Evolutionary conservation across 2,329 filamentous ascomycete genomes (phyloP).

Genomic region (Plectosphaerella plurivora): DNA sequence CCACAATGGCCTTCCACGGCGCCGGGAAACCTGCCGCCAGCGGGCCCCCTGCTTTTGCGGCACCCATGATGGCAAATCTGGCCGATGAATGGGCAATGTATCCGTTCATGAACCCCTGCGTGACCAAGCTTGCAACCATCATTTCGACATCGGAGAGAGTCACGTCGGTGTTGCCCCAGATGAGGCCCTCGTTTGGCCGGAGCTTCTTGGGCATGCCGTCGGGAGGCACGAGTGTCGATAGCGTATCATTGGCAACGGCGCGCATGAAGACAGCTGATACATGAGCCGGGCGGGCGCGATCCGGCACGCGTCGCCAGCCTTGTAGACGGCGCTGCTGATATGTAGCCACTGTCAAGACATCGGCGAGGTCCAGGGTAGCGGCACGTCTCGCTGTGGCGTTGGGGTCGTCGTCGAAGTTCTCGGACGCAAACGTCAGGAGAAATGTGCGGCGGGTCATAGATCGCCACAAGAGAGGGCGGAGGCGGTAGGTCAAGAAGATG

Average conservation of each 20-base stretch:
- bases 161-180: conserved; percentile 60
- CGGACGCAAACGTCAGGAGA: conserved; percentile 66
- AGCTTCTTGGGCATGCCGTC: conserved; percentile 42
- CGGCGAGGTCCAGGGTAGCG: conserved; percentile 68
- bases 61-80: conserved; percentile 78
- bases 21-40: conserved; percentile 71
- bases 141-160: conserved; percentile 68
- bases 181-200: conserved; percentile 52
- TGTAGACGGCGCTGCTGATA: conserved; percentile 63
- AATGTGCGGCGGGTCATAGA: conserved; percentile 76
- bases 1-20: conserved; percentile 64
- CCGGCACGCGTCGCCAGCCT: conserved; percentile 43
- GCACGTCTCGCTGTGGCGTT: conserved; percentile 55
- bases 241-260: conserved; percentile 42
- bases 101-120: conserved; percentile 76
- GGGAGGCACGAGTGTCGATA: conserved; percentile 41
- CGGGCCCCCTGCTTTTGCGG: conserved; percentile 53
- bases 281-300: conserved; percentile 31
- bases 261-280: conserved; percentile 48
- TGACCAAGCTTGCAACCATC: conserved; percentile 69
- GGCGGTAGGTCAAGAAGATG: conserved; percentile 69
- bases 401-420: conserved; percentile 22
- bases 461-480: conserved; percentile 80
- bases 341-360: conserved; percentile 59
- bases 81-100: conserved; percentile 75